Evolutionary conservation across 805 yeast species (phyloP).

Genomic region (Candida hispaniensis): DNA sequence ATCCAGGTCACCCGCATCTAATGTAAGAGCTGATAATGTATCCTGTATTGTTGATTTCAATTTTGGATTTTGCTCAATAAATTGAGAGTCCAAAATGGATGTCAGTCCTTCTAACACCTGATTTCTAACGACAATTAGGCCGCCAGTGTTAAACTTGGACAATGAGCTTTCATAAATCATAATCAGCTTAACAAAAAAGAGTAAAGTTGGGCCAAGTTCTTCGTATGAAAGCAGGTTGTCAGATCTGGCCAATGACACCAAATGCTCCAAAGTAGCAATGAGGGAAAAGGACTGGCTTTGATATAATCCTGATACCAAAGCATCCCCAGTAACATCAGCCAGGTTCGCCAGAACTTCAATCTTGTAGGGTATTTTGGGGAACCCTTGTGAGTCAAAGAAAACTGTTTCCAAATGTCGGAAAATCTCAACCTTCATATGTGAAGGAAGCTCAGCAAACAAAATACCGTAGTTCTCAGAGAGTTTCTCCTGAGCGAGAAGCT

Average conservation of each 20-base stretch:
- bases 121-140: constrained; percentile 4
- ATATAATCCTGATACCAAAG: constrained; percentile 17
- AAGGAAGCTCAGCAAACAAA: constrained; percentile 18
- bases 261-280: constrained; percentile 17
- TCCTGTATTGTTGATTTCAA: constrained; percentile 12
- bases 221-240: not conserved
- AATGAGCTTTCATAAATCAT: constrained; percentile 21
- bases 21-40: constrained; percentile 7
- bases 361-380: constrained; percentile 18
- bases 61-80: constrained; percentile 7
- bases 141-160: constrained; percentile 1
- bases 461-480: constrained; percentile 20
- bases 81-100: constrained; percentile 15
- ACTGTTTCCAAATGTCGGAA: constrained; percentile 18
- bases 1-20: constrained; percentile 11
- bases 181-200: constrained; percentile 22
- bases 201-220: constrained; percentile 14
- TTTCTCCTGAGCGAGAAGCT: constrained; percentile 1
- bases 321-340: constrained; percentile 23
- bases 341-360: constrained; percentile 13
- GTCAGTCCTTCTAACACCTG: constrained; percentile 11
- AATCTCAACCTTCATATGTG: constrained; percentile 18
- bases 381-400: constrained; percentile 20
- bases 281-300: constrained; percentile 17
- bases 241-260: constrained; percentile 17